Base-by-base conservation (phyloP, 768 basidiomycete species). In the Termitomyces sp. region DNA sequence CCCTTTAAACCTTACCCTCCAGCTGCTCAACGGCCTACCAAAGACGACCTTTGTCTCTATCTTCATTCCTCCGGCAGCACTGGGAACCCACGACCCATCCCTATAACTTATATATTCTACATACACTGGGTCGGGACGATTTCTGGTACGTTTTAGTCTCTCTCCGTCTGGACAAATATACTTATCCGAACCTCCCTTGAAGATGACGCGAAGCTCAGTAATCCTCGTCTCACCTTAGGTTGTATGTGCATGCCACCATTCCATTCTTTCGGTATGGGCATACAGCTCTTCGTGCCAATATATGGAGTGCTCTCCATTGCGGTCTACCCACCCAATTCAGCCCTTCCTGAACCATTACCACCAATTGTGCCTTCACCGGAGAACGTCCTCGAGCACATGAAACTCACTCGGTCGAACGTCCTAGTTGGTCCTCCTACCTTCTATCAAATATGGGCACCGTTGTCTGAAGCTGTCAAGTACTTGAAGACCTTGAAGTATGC, bases 31-130 rank as follows among this genome's bases (percentile, higher is more conserved):
- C 62, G 62, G 26, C 63, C 63, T 7, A 52, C 53, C 14, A 36
- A 53, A 32, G 33, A 59, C 56, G 59, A 65, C 46, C 36, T 67
- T 7, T 46, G 68, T 49, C 36, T 69, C 10, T 76, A 73, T 49
- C 58, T 79, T 1, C 76, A 78, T 51, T 78, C 77, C 0, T 77
- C 78, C 3, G 76, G 76, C 8, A 75, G 72, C 48, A 74, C 75
- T 0, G 72, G 74, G 2, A 67, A 72, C 24, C 73, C 76, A 0
- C 81, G 78, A 55, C 62, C 76, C 9, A 74, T 82, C 34, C 65
- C 69, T 2, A 69, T 75, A 24, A 70, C 65, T 2, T 58, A 69
- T 33, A 20, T 59, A n/a, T 63, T 57, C 18, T 40, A 55, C 10
- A 33, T 68, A 10, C 67, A 50, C 14, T 50, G 34, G 48, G 22